Base-by-base conservation (phyloP, 176 grass and related monocot genomes). In the Alloteropsis semialata region DNA sequence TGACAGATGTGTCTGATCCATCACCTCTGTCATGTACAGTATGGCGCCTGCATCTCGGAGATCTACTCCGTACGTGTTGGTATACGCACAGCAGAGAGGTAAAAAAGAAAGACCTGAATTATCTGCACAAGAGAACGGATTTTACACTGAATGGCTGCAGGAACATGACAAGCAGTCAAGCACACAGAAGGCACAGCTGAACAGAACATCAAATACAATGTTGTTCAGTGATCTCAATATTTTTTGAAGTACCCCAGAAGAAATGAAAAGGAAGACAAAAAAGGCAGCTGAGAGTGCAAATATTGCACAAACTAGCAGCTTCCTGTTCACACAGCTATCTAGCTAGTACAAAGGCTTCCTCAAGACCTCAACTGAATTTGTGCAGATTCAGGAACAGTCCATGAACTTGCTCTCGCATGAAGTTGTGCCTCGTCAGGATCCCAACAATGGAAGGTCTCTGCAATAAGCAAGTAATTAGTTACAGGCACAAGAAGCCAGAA, bases 401-500 rank as follows among this genome's bases (percentile, higher is more conserved):
- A 48, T 81, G 89, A 79, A 95, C 88, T 84, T 93, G 96, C 79
- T 98, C 91, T 0, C 82, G 92, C 89, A 93, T 87, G 50, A 93
- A 90, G 43, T 93, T 93, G 61, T 98, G 96, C 82, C 96, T 84
- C 8, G 93, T 98, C 50, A 98, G 88, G 81, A 95, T 93, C 53
- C 96, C 96, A 62, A 88, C 91, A 73, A 95, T 92, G 12, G 91
- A 93, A 65, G 85, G 93, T 82, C 91, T 90, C 96, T 98, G 96
- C 82, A 83, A 55, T 77, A 39, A 71, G 30, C 68, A 21, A 71
- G 4, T 53, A 78, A 65, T 0, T 68, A 30, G 58, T 70, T 10
- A 84, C 7, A 9, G 0, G 24, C 10, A 19, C 13, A 34, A 17
- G 37, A n/a, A 45, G 50, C 55, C 15, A 46, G n/a, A 38, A 13